Percentiles rank a stretch among this genome's conserved stretches.
These are phyloP conservation scores for Xylaria scruposa DNA, from an alignment of 495 filamentous ascomycete species.

Conservation along the genomic window DNA sequence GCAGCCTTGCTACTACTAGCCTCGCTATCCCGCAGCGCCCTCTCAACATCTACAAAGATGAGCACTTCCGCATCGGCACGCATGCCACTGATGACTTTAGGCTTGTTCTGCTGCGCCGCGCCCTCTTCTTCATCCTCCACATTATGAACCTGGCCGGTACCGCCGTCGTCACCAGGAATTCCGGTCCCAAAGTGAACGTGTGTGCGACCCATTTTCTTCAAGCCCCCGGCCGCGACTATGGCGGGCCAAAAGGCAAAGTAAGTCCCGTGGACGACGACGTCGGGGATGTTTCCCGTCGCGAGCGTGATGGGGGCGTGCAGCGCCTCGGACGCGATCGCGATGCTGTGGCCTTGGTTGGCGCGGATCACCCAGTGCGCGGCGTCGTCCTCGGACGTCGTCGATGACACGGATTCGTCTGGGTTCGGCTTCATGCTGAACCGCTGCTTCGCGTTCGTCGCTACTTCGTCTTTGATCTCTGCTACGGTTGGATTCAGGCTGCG, in stretches of 20 bases:
- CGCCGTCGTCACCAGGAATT: conserved; percentile 60
- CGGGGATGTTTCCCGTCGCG: conserved; percentile 55
- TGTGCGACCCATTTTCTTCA: conserved; percentile 79
- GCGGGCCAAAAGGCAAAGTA: conserved; percentile 74
- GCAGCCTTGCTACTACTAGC: background rate
- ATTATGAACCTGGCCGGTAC: conserved; percentile 52
- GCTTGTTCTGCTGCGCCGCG: conserved; percentile 9
- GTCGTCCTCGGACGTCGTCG: conserved; percentile 43
- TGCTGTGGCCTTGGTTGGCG: conserved; percentile 89
- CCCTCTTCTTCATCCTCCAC: conserved; percentile 62
- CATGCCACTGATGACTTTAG: conserved; percentile 83
- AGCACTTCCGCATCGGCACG: conserved; percentile 76
- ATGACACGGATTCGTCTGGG: conserved; percentile 28
- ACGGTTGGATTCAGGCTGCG: conserved; percentile 74
- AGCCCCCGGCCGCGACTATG: conserved; percentile 75
- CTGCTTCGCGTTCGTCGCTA: conserved; percentile 84
- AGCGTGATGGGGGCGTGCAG: conserved; percentile 71
- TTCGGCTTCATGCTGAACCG: conserved; percentile 72
- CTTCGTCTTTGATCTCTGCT: conserved; percentile 72
- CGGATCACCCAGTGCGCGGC: conserved; percentile 83
- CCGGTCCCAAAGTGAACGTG: conserved; percentile 88
- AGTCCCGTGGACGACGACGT: conserved; percentile 83
- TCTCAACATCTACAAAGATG: conserved; percentile 77
- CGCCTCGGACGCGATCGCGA: conserved; percentile 69
- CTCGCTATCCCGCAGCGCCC: conserved; percentile 54